phyloP scores from a whole-genome alignment of 1,139 yeast species.

The Sugiyamaella japonica region DNA sequence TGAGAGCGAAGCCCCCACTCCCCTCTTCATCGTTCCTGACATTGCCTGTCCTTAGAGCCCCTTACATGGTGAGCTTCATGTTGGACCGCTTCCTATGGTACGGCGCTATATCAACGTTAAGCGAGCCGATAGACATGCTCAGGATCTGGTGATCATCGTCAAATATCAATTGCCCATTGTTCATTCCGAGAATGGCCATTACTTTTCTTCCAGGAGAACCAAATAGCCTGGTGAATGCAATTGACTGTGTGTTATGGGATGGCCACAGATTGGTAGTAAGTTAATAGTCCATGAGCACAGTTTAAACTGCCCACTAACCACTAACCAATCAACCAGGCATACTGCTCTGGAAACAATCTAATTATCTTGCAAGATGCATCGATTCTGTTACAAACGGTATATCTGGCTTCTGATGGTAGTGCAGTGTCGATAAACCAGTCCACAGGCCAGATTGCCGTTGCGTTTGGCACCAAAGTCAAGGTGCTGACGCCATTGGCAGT shows the following conservation, averaged over 20 bases:
- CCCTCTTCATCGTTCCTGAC: too few species aligned
- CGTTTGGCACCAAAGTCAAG: slow-evolving; percentile 40
- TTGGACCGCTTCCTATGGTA: too few species aligned
- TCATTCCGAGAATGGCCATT: slow-evolving; percentile 29
- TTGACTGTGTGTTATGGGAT: slow-evolving; percentile 68
- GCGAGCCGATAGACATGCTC: too few species aligned
- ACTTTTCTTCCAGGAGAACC: slow-evolving; percentile 86
- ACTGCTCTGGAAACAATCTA: slow-evolving; percentile 86
- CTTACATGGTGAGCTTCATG: too few species aligned
- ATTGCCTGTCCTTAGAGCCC: too few species aligned
- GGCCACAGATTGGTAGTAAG: slow-evolving; percentile 55
- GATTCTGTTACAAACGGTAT: slow-evolving; percentile 70
- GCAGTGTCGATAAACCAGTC: slow-evolving; percentile 61
- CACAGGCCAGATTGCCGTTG: slow-evolving; percentile 52
- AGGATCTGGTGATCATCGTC: neutral
- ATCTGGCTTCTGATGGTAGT: slow-evolving; percentile 63
- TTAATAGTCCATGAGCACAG: slow-evolving; percentile 4
- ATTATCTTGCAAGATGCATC: slow-evolving; percentile 58
- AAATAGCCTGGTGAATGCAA: slow-evolving; percentile 55
- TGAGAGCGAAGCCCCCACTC: too few species aligned
- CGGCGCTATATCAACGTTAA: too few species aligned
- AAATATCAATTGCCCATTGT: neutral
- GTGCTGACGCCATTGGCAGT: slow-evolving; percentile 32
- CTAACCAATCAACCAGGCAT: slow-evolving; percentile 44
- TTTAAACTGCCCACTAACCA: neutral